Evolutionary conservation across 2,329 filamentous ascomycete genomes (phyloP).

Genomic region (Fusarium armeniacum): DNA sequence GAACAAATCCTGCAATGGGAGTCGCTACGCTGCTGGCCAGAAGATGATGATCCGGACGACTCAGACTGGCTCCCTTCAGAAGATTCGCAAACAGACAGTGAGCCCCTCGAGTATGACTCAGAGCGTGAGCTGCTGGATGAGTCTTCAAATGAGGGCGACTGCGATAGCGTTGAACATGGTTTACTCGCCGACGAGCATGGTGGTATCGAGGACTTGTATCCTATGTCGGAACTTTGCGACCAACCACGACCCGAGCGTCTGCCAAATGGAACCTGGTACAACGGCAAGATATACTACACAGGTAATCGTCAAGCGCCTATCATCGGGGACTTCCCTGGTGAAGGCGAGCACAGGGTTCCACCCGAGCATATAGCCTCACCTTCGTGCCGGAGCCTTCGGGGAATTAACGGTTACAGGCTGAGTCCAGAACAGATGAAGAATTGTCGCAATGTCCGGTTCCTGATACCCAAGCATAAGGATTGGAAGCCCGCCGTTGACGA

Average conservation of each 20-base stretch:
- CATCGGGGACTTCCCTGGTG: neutral
- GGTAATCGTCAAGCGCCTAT: neutral
- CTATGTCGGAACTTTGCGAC: neutral
- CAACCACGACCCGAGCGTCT: neutral
- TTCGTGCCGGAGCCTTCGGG: conserved; percentile 1
- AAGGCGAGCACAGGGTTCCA: accelerated
- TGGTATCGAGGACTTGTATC: neutral
- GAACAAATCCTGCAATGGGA: neutral
- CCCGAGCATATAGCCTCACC: conserved; percentile 12
- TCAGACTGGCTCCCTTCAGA: neutral
- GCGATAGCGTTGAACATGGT: neutral
- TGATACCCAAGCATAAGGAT: neutral
- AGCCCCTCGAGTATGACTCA: conserved; percentile 5
- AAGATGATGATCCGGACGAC: neutral
- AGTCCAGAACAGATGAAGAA: conserved; percentile 15
- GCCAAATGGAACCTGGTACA: conserved; percentile 16
- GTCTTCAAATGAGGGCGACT: accelerated
- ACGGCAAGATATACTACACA: neutral
- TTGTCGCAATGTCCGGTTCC: conserved; percentile 3
- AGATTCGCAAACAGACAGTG: neutral
- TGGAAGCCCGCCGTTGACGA: neutral
- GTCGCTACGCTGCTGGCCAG: neutral
- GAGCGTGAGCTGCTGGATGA: neutral
- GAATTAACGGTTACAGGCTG: conserved; percentile 3
- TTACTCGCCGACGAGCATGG: too few relatives aligned